Percentiles rank a stretch among this genome's conserved stretches.
phyloP scores from a whole-genome alignment of 768 basidiomycete genomes.

The Flagelloscypha sp. region DNA sequence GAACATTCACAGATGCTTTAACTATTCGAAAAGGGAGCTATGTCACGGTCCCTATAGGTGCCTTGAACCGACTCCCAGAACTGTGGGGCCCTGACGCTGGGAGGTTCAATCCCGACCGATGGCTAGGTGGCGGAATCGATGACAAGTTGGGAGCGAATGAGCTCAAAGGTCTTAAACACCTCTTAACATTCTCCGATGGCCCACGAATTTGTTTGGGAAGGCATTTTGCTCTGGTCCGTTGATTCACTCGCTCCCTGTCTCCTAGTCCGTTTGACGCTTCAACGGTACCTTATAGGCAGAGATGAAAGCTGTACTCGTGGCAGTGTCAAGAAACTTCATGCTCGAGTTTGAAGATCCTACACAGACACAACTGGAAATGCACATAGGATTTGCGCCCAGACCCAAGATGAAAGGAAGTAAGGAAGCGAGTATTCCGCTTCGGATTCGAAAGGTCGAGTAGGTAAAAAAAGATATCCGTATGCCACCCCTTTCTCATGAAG shows the following conservation, averaged over 20 bases:
- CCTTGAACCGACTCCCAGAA: constrained; percentile 29
- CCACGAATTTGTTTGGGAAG: constrained; percentile 37
- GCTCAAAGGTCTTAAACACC: constrained; percentile 28
- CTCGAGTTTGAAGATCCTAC: constrained; percentile 30
- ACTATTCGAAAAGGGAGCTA: constrained; percentile 29
- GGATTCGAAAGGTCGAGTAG: too few relatives aligned
- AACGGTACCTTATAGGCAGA: too few relatives aligned
- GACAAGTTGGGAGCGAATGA: constrained; percentile 23
- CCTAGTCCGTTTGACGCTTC: background rate
- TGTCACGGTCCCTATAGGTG: constrained; percentile 28
- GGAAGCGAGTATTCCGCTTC: constrained; percentile 22
- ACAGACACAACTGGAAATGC: constrained; percentile 23
- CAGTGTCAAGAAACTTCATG: constrained; percentile 32
- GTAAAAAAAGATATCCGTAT: too few relatives aligned
- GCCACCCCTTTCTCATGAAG: too few relatives aligned
- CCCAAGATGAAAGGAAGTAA: constrained; percentile 26
- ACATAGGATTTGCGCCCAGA: constrained; percentile 23
- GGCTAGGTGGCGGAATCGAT: constrained; percentile 26
- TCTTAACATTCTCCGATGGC: constrained; percentile 39
- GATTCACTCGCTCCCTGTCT: too few relatives aligned
- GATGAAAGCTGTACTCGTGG: constrained; percentile 31
- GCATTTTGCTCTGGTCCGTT: constrained; percentile 22
- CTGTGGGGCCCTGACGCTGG: constrained; percentile 40
- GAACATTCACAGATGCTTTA: constrained; percentile 22
- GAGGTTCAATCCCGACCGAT: constrained; percentile 35